Percentiles rank a stretch among this genome's conserved stretches.
These are phyloP conservation scores for Torrubiella hemipterigena DNA, from an alignment of 2,329 filamentous ascomycete genomes.

Conservation along the genomic window DNA sequence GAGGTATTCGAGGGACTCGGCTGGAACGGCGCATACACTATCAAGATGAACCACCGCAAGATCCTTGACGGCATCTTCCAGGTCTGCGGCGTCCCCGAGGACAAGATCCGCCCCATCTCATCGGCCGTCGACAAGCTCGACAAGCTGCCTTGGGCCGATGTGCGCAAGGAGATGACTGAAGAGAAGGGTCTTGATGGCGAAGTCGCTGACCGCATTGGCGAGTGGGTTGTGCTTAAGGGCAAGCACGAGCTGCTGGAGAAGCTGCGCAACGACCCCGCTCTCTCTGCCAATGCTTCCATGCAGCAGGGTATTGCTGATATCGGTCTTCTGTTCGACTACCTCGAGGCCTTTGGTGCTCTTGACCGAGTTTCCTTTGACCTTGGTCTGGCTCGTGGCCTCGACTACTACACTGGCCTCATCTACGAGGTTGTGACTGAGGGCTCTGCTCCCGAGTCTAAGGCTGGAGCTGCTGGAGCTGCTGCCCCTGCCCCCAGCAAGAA, in stretches of 20 bases:
- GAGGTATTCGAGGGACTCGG: slow-evolving; percentile 77
- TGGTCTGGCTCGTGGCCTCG: slow-evolving; percentile 78
- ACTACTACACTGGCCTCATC: slow-evolving; percentile 85
- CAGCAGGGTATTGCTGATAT: slow-evolving; percentile 74
- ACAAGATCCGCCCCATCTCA: slow-evolving; percentile 81
- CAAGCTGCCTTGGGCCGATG: slow-evolving; percentile 82
- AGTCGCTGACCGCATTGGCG: slow-evolving; percentile 78
- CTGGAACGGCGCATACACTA: slow-evolving; percentile 64
- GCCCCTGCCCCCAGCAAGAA: slow-evolving; percentile 32
- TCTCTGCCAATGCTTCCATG: slow-evolving; percentile 61
- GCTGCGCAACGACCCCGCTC: slow-evolving; percentile 53
- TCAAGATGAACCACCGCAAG: slow-evolving; percentile 70
- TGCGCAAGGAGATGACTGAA: slow-evolving; percentile 84
- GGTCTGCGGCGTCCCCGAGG: slow-evolving; percentile 69
- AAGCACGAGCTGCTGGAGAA: slow-evolving; percentile 61
- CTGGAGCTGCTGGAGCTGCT: slow-evolving; percentile 19
- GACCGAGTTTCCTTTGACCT: slow-evolving; percentile 79
- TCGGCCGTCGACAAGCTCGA: slow-evolving; percentile 94
- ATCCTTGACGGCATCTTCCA: slow-evolving; percentile 79
- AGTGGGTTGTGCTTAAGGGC: slow-evolving; percentile 70
- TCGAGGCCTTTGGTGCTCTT: slow-evolving; percentile 63
- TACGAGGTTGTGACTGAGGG: slow-evolving; percentile 82
- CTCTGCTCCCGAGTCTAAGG: slow-evolving; percentile 42
- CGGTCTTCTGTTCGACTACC: slow-evolving; percentile 67
- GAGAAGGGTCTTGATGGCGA: slow-evolving; percentile 71